Evolutionary conservation across 2,329 filamentous ascomycete species (phyloP), one percentile per base, ranked within the genome.

Genomic region (Fonsecaea nubica): DNA sequence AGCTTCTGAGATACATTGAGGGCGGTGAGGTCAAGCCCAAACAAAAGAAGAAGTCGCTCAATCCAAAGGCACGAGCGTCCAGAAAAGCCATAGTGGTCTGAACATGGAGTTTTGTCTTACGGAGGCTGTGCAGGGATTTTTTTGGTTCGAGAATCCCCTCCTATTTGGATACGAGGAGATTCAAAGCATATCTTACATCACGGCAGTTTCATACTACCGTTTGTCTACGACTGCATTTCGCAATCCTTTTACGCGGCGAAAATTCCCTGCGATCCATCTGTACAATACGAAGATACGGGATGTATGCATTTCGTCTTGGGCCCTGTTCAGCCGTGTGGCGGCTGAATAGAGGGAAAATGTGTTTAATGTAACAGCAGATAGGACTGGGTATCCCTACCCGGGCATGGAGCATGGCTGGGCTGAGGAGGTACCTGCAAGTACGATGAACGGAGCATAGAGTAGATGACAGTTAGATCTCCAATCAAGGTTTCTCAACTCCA

Each of bases 1-100:
- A 99, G 78, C 82, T 99, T 48, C 84, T 99, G 76, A 92, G 91
- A 79, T 98, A 94, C 79, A 98, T 99, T 72, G 95, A 98, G 79
- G 94, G 93, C 35, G 77, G 76, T 40, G 84, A 82, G 36, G 67
- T 78, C 32, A 76, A 74, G 67, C 75, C 80, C 72, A 80, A 81
- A 73, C 80, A 80, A 73, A 81, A 82, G 76, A 68, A 72, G 53
- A 74, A 72, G 56, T 71, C 71, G 30, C 45, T 73, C 38, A 72
- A 73, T 38, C 72, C 72, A 2, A 73, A 73, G 38, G 71, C 70
- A 5, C 58, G 70, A 58, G 66, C 68, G 21, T 58, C 68, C 48
- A 69, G 70, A 57, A 69, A 64, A 35, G 40, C 63, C 13, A 54
- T 54, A 36, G 59, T 53, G 18, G 62, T 62, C n/a, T 66, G 50